phyloP scores from a whole-genome alignment of 164 flowering plant genomes.

The Magnolia officinalis region DNA sequence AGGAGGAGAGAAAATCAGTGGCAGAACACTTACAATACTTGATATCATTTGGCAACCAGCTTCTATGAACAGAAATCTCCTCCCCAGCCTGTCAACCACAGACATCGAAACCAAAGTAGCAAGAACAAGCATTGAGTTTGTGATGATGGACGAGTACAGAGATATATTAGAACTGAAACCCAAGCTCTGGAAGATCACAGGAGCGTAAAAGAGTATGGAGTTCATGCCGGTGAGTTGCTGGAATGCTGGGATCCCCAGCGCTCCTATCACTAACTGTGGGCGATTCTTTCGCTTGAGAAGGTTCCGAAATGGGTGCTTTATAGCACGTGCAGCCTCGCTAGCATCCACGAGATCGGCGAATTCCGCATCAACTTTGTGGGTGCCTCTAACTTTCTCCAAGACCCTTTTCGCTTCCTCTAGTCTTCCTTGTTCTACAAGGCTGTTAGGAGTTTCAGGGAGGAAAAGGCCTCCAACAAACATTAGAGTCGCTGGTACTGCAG shows the following conservation, averaged over 20 bases:
- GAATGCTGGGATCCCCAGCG: constrained; percentile 79
- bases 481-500: constrained; percentile 57
- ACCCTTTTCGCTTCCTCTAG: constrained; percentile 53
- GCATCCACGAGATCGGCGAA: constrained; percentile 75
- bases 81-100: constrained; percentile 70
- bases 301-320: constrained; percentile 74
- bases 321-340: constrained; percentile 56
- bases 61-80: constrained; percentile 76
- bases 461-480: constrained; percentile 81
- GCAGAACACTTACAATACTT: constrained; percentile 50
- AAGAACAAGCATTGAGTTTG: constrained; percentile 54
- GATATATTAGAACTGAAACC: constrained; percentile 67
- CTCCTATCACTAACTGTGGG: constrained; percentile 76
- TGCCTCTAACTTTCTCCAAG: constrained; percentile 73
- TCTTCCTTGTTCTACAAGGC: constrained; percentile 77
- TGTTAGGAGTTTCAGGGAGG: constrained; percentile 92
- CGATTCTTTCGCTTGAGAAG: constrained; percentile 58
- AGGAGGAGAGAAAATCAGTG: background rate
- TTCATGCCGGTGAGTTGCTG: constrained; percentile 91
- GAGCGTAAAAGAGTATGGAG: constrained; percentile 89
- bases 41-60: constrained; percentile 77
- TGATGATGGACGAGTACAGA: constrained; percentile 65
- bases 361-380: constrained; percentile 70
- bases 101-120: constrained; percentile 76
- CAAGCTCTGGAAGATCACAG: constrained; percentile 79